These are phyloP conservation scores for Plasmodium blacklocki DNA, from an alignment of 169 alveolate genomes.

Conservation along the genomic window DNA sequence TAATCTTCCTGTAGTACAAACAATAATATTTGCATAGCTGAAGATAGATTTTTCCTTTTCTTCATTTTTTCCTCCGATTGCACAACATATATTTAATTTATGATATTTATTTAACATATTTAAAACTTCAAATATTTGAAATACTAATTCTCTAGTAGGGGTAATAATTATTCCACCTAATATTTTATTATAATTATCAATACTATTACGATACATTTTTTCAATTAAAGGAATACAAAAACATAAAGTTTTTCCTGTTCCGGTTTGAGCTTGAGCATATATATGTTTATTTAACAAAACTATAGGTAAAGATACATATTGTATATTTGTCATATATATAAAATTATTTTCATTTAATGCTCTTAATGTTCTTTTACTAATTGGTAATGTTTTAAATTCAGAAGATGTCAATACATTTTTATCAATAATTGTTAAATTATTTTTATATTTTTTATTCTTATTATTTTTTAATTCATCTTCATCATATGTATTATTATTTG, in stretches of 20 bases:
- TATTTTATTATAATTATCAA: slow-evolving; percentile 90
- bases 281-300: slow-evolving; percentile 69
- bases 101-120: slow-evolving; percentile 92
- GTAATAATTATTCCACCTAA: slow-evolving; percentile 92
- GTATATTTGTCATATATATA: slow-evolving; percentile 68
- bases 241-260: slow-evolving; percentile 98
- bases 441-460: slow-evolving; percentile 39
- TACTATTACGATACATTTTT: slow-evolving; percentile 94
- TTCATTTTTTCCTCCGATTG: slow-evolving; percentile 96
- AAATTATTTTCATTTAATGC: slow-evolving; percentile 56
- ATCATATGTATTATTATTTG: neutral
- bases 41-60: slow-evolving; percentile 84
- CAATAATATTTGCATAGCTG: slow-evolving; percentile 95
- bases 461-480: slow-evolving; percentile 9
- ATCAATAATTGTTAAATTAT: slow-evolving; percentile 64
- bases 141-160: slow-evolving; percentile 98
- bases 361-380: slow-evolving; percentile 63
- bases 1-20: slow-evolving; percentile 98
- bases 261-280: slow-evolving; percentile 93
- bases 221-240: slow-evolving; percentile 95
- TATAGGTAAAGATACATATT: slow-evolving; percentile 56
- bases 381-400: slow-evolving; percentile 46
- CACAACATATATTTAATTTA: slow-evolving; percentile 88
- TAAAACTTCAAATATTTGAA: slow-evolving; percentile 95
- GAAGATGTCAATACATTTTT: slow-evolving; percentile 48